Evolutionary conservation across 768 basidiomycete genomes (phyloP), one percentile per base, ranked within the genome.

Genomic region (Agaricus blazei): DNA sequence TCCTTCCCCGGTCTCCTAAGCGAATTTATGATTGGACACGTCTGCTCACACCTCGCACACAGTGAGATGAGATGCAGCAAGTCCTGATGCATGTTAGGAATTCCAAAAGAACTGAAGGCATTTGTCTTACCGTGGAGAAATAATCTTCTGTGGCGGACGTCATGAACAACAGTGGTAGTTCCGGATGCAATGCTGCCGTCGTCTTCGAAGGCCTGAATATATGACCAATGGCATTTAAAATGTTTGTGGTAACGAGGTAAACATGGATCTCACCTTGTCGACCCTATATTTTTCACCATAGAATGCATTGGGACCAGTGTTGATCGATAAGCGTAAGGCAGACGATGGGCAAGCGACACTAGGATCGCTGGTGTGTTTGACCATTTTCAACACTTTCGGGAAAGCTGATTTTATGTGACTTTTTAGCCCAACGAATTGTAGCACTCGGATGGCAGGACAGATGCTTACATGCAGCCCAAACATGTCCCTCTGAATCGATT

Each of bases 141-240:
- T 19, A 89, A 62, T 36, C 62, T 72, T 19, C 69, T 67, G 48
- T 81, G 71, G 59, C 75, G 60, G 3, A 77, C 66, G 61, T 87
- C 84, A 60, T 84, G 78, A 15, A 72, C 83, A 2, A 69, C 84
- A 1, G 78, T 71, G 2, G 87, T 90, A 36, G 75, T 70, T 6
- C 77, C 82, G 15, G 80, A 79, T 11, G 80, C 78, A 26, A 85
- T 48, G 3, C 64, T 68, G 9, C 88, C 87, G 56, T 83, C 73
- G 64, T 90, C 85, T 64, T 88, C 83, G 56, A 90, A 88, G 9
- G 80, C 72, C 84, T 88, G 58, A 19, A 4, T 44, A 31, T 31
- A 31, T 9, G 31, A 56, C 29, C 52, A 46, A 58, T 41, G 53
- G 62, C 47, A 23, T 19, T 37, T 27, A 42, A 23, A 29, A 50